These are phyloP conservation scores for Talaromyces liani DNA, from an alignment of 495 filamentous ascomycete species.

Conservation along the genomic window DNA sequence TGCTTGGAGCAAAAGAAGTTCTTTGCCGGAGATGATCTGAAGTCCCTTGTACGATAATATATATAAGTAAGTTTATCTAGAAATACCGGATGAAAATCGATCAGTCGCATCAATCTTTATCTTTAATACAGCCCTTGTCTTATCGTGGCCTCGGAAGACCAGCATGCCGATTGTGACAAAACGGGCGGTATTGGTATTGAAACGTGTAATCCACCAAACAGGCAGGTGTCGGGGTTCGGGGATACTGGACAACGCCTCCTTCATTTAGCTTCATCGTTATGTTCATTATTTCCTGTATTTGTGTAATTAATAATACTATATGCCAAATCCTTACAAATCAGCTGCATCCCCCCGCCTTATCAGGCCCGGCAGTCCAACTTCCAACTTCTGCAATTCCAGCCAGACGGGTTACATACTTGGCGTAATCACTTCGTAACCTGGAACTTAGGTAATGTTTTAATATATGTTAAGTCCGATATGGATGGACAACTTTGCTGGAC, in stretches of 20 bases:
- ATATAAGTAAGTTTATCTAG: not conserved
- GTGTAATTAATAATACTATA: not conserved
- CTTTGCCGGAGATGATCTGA: slow-evolving; percentile 51
- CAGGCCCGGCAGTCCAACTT: not conserved
- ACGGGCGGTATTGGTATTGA: not conserved
- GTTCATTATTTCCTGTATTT: not conserved
- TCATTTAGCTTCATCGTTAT: not conserved
- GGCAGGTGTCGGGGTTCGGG: not conserved
- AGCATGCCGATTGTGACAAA: not conserved
- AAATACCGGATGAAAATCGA: not conserved
- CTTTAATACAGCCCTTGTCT: no score
- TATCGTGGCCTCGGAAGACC: not conserved
- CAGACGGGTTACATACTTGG: not conserved
- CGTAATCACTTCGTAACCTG: not conserved
- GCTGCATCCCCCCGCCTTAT: not conserved
- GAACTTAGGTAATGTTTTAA: not conserved
- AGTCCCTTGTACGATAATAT: slow-evolving; percentile 28
- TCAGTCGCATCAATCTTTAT: no score
- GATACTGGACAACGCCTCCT: not conserved
- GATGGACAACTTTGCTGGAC: not conserved
- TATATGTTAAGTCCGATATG: not conserved
- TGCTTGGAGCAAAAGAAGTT: slow-evolving; percentile 91
- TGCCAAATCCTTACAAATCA: not conserved
- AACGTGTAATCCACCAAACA: not conserved
- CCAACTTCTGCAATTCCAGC: not conserved